phyloP scores from a whole-genome alignment of 305 asterid species.

The Fraxinus baroniana region DNA sequence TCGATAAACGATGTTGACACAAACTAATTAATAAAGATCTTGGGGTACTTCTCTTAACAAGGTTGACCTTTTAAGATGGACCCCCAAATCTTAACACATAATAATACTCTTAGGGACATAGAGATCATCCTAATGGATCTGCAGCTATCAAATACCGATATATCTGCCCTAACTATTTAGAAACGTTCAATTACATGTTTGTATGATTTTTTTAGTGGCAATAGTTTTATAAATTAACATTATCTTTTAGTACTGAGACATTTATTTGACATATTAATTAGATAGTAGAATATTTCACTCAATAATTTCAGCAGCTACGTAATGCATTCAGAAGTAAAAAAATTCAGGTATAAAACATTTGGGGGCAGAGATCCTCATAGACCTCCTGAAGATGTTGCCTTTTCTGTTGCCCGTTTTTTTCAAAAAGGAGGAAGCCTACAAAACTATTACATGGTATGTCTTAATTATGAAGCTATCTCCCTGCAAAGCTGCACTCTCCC shows the following conservation, averaged over 20 bases:
- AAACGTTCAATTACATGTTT: neutral
- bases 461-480: neutral
- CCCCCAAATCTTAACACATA: too few relatives aligned
- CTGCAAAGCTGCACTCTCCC: slow-evolving; percentile 11
- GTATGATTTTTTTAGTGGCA: neutral
- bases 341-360: slow-evolving; percentile 83
- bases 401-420: slow-evolving; percentile 87
- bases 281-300: slow-evolving; percentile 9
- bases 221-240: neutral
- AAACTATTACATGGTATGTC: slow-evolving; percentile 82
- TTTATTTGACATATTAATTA: neutral
- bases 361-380: slow-evolving; percentile 93
- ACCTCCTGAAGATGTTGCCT: slow-evolving; percentile 92
- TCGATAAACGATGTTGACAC: too few relatives aligned
- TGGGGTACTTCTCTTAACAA: too few relatives aligned
- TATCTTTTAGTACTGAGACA: neutral
- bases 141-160: neutral
- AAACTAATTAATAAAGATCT: too few relatives aligned
- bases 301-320: neutral
- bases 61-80: too few relatives aligned
- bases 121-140: neutral
- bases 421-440: slow-evolving; percentile 95
- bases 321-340: slow-evolving; percentile 18
- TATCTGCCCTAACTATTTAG: neutral
- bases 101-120: neutral